Conservation (phyloP, 495 filamentous ascomycete genomes). For the Trichoderma erinaceum region DNA sequence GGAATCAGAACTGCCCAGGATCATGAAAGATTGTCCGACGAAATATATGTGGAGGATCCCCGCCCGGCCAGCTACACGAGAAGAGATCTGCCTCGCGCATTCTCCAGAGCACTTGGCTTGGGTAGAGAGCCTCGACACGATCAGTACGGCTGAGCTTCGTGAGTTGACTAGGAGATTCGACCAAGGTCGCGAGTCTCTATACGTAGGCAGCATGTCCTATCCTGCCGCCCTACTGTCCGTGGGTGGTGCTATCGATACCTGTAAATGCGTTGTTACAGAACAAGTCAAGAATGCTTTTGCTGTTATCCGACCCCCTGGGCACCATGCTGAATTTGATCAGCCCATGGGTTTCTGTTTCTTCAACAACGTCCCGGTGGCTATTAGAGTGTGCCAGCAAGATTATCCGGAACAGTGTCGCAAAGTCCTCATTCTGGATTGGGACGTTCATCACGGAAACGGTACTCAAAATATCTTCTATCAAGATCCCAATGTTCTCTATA, state of each 20-base stretch:
- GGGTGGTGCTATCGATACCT: conserved; percentile 94
- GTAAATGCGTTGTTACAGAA: conserved; percentile 70
- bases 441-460: conserved; percentile 82
- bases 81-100: conserved; percentile 76
- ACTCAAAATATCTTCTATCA: conserved; percentile 95
- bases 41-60: conserved; percentile 69
- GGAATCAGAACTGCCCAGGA: conserved; percentile 38
- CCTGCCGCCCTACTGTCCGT: conserved; percentile 74
- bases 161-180: conserved; percentile 50
- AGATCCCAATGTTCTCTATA: conserved; percentile 91
- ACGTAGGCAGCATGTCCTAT: conserved; percentile 78
- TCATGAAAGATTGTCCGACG: conserved; percentile 40
- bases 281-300: conserved; percentile 90
- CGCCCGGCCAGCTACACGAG: conserved; percentile 64
- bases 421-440: conserved; percentile 93
- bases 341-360: conserved; percentile 95
- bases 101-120: conserved; percentile 67
- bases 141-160: conserved; percentile 55
- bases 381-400: conserved; percentile 70
- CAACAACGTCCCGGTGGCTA: conserved; percentile 91
- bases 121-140: conserved; percentile 54
- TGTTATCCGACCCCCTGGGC: conserved; percentile 88
- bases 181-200: conserved; percentile 72
- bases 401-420: conserved; percentile 76
- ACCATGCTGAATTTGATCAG: conserved; percentile 80